Conservation (phyloP, 73 alveolate species). For the Tetrahymena elliotti region DNA sequence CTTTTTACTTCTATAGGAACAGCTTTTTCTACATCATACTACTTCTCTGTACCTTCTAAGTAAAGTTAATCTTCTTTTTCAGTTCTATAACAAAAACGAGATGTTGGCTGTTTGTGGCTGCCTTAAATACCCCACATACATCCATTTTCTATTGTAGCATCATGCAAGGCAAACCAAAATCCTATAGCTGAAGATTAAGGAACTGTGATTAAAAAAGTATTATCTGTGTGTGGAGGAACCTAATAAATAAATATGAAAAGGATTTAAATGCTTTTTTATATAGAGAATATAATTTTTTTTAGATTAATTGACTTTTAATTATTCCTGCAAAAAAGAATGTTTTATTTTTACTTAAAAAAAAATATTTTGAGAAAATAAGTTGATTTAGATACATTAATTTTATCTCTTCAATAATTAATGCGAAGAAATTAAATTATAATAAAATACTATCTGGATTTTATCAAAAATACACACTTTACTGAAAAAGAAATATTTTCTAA, state of each 20-base stretch:
- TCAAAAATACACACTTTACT: no score
- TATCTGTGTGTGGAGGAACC: conserved; percentile 59
- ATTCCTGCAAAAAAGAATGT: no score
- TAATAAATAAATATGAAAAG: not conserved
- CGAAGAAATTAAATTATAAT: no score
- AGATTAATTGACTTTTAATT: no score
- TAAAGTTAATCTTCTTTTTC: conserved; percentile 9
- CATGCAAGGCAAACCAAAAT: conserved; percentile 66
- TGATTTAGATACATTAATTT: no score
- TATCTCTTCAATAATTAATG: no score
- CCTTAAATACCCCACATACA: conserved; percentile 69
- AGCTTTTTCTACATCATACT: conserved; percentile 44
- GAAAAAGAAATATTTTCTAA: no score
- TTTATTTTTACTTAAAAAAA: no score
- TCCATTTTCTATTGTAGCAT: conserved; percentile 59
- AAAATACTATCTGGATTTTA: no score
- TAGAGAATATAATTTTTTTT: no score
- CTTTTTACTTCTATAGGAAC: conserved; percentile 57
- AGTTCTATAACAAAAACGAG: not conserved
- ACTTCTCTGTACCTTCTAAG: not conserved
- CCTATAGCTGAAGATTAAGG: conserved; percentile 58
- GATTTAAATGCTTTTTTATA: no score
- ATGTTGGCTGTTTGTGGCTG: conserved; percentile 36
- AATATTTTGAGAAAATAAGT: no score
- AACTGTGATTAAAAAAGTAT: conserved; percentile 45